Conservation (phyloP, 148 eudicot species). For the Drosera capensis region DNA sequence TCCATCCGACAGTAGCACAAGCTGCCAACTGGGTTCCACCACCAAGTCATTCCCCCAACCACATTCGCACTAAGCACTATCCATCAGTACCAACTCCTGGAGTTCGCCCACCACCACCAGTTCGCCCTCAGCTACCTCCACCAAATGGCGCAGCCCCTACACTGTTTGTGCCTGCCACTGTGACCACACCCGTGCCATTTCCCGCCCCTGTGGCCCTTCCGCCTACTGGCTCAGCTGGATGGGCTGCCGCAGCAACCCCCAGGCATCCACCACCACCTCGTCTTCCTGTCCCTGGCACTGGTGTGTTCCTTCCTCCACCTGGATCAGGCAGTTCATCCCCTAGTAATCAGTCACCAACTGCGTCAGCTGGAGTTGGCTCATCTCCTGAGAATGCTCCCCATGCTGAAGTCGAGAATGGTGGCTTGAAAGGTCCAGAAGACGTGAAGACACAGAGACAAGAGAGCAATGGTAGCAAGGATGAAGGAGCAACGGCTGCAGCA, state of each 20-base stretch:
- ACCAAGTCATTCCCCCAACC: conserved; percentile 22
- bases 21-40: conserved; percentile 32
- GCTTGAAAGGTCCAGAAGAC: neutral
- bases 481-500: neutral
- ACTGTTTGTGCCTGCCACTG: conserved; percentile 23
- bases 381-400: neutral
- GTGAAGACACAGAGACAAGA: conserved; percentile 4
- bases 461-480: conserved; percentile 1
- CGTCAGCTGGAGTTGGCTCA: neutral
- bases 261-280: conserved; percentile 28
- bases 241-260: conserved; percentile 18
- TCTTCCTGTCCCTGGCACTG: conserved; percentile 46
- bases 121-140: conserved; percentile 18
- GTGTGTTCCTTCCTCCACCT: conserved; percentile 52
- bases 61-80: conserved; percentile 34
- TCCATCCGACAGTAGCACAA: conserved; percentile 13
- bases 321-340: conserved; percentile 23
- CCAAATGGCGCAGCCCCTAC: conserved; percentile 21
- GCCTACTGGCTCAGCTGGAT: conserved; percentile 22
- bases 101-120: conserved; percentile 21
- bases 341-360: conserved; percentile 1
- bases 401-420: neutral
- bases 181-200: conserved; percentile 21
- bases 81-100: conserved; percentile 21
- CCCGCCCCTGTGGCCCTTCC: conserved; percentile 30